These are phyloP conservation scores for Citropsis articulata DNA, from an alignment of 345 rosid species.

Conservation along the genomic window DNA sequence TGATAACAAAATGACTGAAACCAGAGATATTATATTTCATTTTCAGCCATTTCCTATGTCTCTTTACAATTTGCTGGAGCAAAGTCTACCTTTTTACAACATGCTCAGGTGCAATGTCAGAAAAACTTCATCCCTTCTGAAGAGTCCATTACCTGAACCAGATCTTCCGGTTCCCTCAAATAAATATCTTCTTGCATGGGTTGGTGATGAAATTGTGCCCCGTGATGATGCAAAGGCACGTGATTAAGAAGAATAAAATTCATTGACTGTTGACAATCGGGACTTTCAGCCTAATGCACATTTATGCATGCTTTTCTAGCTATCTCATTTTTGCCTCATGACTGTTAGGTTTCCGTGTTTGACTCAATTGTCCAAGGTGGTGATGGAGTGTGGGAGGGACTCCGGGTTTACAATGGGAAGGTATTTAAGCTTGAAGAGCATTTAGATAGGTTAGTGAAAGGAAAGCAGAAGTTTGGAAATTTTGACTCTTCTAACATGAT, in stretches of 20 bases:
- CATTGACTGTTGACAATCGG: not conserved
- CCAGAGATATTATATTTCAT: not conserved
- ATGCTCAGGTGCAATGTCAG: slow-evolving; percentile 56
- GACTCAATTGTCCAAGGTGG: slow-evolving; percentile 96
- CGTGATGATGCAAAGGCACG: slow-evolving; percentile 78
- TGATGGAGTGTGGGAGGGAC: slow-evolving; percentile 96
- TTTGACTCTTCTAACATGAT: not conserved
- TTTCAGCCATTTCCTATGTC: slow-evolving; percentile 65
- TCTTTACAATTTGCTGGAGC: slow-evolving; percentile 68
- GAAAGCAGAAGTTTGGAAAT: not conserved
- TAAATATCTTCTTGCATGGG: slow-evolving; percentile 79
- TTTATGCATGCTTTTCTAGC: not conserved
- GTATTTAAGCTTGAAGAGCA: slow-evolving; percentile 88
- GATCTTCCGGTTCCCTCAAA: slow-evolving; percentile 77
- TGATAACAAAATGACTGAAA: not conserved
- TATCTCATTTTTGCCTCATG: slow-evolving; percentile 16
- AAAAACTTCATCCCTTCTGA: slow-evolving; percentile 37
- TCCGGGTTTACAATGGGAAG: slow-evolving; percentile 65
- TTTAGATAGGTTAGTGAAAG: slow-evolving; percentile 59
- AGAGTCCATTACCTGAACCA: slow-evolving; percentile 54
- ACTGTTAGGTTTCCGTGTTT: slow-evolving; percentile 75
- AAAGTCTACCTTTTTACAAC: slow-evolving; percentile 78
- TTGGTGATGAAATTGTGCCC: slow-evolving; percentile 79
- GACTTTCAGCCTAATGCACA: not conserved
- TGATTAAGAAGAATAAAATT: slow-evolving; percentile 15